phyloP scores from a whole-genome alignment of 345 rosid genomes.

The Mangifera indica region DNA sequence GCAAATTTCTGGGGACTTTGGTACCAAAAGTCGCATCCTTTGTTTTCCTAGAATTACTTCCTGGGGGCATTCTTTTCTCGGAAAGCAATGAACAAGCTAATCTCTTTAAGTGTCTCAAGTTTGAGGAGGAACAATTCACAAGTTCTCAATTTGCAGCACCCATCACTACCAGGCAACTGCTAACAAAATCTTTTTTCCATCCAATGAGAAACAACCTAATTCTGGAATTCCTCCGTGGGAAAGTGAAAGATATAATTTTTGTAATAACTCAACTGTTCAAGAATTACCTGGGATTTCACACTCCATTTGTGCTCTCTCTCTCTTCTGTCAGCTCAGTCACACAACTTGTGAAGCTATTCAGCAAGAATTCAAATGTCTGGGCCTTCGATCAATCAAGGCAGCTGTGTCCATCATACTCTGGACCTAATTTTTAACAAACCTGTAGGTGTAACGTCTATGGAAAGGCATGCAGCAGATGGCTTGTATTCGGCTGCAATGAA shows the following conservation, averaged over 20 bases:
- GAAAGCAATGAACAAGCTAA: slow-evolving; percentile 23
- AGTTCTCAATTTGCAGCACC: background rate
- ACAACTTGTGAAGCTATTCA: slow-evolving; percentile 31
- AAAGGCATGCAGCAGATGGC: slow-evolving; percentile 8
- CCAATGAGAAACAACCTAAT: slow-evolving; percentile 21
- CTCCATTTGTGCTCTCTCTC: slow-evolving; percentile 60
- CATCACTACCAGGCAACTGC: slow-evolving; percentile 11
- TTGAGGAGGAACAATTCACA: slow-evolving; percentile 15
- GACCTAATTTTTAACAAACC: slow-evolving; percentile 25
- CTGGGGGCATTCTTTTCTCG: slow-evolving; percentile 21
- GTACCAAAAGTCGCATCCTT: slow-evolving; percentile 26
- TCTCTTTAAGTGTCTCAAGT: slow-evolving; percentile 15
- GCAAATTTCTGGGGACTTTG: slow-evolving; percentile 23
- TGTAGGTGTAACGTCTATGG: background rate
- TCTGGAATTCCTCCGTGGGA: slow-evolving; percentile 24
- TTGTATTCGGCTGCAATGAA: slow-evolving; percentile 13
- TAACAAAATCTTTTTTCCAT: slow-evolving; percentile 24
- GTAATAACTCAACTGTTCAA: slow-evolving; percentile 31
- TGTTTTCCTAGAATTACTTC: slow-evolving; percentile 20
- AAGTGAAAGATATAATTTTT: slow-evolving; percentile 24
- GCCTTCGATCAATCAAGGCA: slow-evolving; percentile 22
- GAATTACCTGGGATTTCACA: slow-evolving; percentile 35
- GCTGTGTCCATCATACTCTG: slow-evolving; percentile 11
- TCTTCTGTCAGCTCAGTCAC: slow-evolving; percentile 64
- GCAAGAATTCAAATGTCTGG: slow-evolving; percentile 29